Evolutionary conservation across 139 green algal genomes (phyloP).

Genomic region (Chlorella sp.): DNA sequence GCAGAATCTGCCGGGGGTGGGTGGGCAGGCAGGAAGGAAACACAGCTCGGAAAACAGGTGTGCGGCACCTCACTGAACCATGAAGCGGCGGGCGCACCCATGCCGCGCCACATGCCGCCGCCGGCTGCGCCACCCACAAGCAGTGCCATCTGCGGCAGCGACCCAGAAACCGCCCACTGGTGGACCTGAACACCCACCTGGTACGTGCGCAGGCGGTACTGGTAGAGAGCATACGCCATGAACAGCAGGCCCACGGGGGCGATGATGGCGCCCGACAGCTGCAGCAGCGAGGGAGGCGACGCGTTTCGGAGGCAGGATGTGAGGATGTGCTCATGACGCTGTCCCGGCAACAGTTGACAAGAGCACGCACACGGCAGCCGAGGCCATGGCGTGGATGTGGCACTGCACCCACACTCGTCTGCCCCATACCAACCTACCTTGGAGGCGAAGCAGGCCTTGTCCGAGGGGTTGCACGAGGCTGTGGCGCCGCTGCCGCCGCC

Average conservation of each 20-base stretch:
- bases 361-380: too few species aligned
- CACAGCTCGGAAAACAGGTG: not conserved
- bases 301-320: too few species aligned
- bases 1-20: conserved; percentile 35
- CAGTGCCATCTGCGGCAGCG: too few species aligned
- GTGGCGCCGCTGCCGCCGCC: not conserved
- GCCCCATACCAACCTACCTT: conserved; percentile 13
- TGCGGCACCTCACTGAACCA: too few species aligned
- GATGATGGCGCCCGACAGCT: conserved; percentile 78
- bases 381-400: too few species aligned
- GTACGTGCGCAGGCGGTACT: conserved; percentile 55
- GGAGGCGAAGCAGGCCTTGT: conserved; percentile 28
- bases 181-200: not conserved
- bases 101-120: too few species aligned
- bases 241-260: conserved; percentile 76
- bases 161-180: too few species aligned
- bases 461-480: not conserved
- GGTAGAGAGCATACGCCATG: conserved; percentile 79
- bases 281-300: not conserved
- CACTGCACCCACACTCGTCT: not conserved
- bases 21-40: not conserved
- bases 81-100: too few species aligned
- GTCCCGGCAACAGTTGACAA: too few species aligned
- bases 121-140: too few species aligned
- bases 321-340: too few species aligned